Evolutionary conservation across 192 early-diverging fungal species (phyloP), one percentile per base, ranked within the genome.

Genomic region (Backusella westeae): DNA sequence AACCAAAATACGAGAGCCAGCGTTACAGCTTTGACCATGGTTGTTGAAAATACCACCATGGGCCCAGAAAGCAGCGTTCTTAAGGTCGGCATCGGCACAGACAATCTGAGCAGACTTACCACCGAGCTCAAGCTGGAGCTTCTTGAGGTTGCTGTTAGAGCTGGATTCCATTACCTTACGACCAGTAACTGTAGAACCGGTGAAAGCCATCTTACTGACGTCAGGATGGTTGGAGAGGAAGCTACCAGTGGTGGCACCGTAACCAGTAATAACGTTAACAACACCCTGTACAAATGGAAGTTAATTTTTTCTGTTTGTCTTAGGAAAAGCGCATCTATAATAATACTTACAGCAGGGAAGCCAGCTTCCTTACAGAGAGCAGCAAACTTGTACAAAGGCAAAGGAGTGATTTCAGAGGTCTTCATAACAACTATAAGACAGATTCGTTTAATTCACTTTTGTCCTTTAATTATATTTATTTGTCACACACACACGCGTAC

Each of bases 211-310:
- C 32, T 84, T 79, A 2, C 75, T 75, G 35, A 92, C 86, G 71
- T 85, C 80, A 29, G 59, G 53, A 75, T 92, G 90, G 67, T 78
- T 71, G 39, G 88, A 85, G 15, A 92, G 84, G 10, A 84, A 76
- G 66, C 70, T 78, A 41, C 92, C 91, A 21, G 89, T 89, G 9
- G 67, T 73, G 19, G 71, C 73, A 39, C 94, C 94, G n/a, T 80
- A 85, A 59, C 95, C 95, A 83, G 94, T 90, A 23, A 95, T 81
- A 80, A 96, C 86, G 78, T 95, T 96, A 63, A 94, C 90, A 36
- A 96, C 95, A 59, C 95, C 93, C 52, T 83, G 35, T 6, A 49
- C 17, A 6, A 53, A 69, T 35, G 14, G 23, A 9, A 2, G 4
- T 29, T 26, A 63, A 29, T 10, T 23, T 63, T 63, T 63, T 49